A percentile compares a stretch with the other conserved stretches of the same genome.
These are phyloP conservation scores for Mucor racemosus DNA, from an alignment of 371 early-diverging fungal genomes.

Conservation along the genomic window DNA sequence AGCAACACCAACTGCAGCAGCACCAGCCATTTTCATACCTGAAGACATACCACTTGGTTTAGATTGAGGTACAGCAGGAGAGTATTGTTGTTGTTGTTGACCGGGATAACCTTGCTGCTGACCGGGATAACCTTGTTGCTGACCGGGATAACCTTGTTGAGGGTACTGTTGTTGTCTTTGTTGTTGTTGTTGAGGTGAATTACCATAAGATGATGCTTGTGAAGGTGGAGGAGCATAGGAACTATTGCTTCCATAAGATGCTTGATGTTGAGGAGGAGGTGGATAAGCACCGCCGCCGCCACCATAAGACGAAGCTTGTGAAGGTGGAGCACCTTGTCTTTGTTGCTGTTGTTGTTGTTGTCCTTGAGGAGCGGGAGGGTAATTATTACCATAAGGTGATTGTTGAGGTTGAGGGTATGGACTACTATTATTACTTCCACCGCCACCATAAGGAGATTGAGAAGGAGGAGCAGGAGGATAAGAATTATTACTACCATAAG, in stretches of 20 bases:
- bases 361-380: slow-evolving; percentile 8
- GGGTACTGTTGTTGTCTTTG: slow-evolving; percentile 12
- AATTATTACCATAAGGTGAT: slow-evolving; percentile 20
- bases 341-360: background rate
- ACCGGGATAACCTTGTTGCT: slow-evolving; percentile 12
- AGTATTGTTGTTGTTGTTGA: slow-evolving; percentile 2
- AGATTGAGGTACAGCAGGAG: slow-evolving; percentile 20
- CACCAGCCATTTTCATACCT: slow-evolving; percentile 48
- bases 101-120: slow-evolving; percentile 14
- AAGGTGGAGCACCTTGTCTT: slow-evolving; percentile 7
- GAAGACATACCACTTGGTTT: slow-evolving; percentile 44
- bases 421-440: background rate
- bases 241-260: slow-evolving; percentile 13
- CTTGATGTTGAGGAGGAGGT: slow-evolving; percentile 15
- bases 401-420: slow-evolving; percentile 12
- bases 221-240: slow-evolving; percentile 9
- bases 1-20: slow-evolving; percentile 42
- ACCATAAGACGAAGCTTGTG: background rate
- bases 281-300: background rate
- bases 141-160: slow-evolving; percentile 13
- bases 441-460: background rate
- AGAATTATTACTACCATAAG: background rate
- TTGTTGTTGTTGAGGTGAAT: background rate
- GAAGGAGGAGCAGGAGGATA: slow-evolving; percentile 5
- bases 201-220: background rate